Evolutionary conservation across 495 filamentous ascomycete genomes (phyloP).

Genomic region (Jackrogersella minutella): DNA sequence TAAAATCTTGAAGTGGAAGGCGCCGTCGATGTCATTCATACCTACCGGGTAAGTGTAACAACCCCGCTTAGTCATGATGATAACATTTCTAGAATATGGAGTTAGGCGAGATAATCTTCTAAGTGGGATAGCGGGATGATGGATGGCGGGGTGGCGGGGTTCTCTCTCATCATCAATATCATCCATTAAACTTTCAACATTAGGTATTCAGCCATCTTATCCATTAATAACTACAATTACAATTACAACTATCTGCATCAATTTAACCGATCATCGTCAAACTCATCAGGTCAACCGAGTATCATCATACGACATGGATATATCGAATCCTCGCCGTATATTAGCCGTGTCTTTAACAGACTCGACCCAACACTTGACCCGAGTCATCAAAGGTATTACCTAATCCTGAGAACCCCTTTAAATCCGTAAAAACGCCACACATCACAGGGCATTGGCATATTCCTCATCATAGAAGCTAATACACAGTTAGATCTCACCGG

Average conservation of each 20-base stretch:
- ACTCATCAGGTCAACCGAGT: slow-evolving; percentile 10
- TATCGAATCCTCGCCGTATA: slow-evolving; percentile 56
- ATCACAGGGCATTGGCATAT: neutral
- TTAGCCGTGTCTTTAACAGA: slow-evolving; percentile 54
- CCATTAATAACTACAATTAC: neutral
- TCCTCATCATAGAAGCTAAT: neutral
- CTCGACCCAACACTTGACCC: slow-evolving; percentile 49
- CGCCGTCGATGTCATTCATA: neutral
- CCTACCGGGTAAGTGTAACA: slow-evolving; percentile 25
- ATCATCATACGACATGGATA: slow-evolving; percentile 48
- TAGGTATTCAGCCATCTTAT: neutral
- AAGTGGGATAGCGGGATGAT: too few relatives aligned
- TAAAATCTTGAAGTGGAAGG: neutral
- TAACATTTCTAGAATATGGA: slow-evolving; percentile 11
- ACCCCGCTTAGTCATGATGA: slow-evolving; percentile 36
- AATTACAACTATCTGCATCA: neutral
- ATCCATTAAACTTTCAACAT: too few relatives aligned
- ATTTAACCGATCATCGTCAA: neutral
- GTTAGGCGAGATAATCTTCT: neutral
- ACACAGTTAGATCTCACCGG: slow-evolving; percentile 46
- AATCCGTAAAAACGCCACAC: neutral
- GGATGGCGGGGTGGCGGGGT: slow-evolving; percentile 21
- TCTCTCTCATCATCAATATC: neutral
- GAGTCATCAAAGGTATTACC: slow-evolving; percentile 52
- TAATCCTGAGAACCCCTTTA: neutral